Evolutionary conservation across 768 basidiomycete species (phyloP).

Genomic region (Suillus luteus): DNA sequence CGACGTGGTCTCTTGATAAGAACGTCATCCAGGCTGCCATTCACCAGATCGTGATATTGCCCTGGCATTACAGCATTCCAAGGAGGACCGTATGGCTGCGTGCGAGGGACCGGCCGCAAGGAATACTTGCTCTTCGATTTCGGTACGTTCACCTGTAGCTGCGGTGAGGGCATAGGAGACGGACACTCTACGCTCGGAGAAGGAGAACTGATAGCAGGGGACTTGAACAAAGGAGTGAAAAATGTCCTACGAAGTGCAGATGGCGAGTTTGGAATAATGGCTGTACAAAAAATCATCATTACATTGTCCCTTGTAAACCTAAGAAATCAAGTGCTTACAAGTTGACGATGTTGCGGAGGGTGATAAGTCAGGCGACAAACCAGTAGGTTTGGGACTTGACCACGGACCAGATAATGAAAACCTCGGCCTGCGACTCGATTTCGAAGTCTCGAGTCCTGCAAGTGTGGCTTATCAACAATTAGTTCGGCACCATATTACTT

Average conservation of each 20-base stretch:
- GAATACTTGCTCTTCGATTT: slow-evolving; percentile 20
- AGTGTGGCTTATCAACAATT: neutral
- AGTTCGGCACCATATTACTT: neutral
- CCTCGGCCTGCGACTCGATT: slow-evolving; percentile 5
- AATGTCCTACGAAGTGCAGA: slow-evolving; percentile 16
- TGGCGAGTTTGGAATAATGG: neutral
- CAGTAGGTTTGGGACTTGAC: slow-evolving; percentile 2
- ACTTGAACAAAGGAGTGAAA: slow-evolving; percentile 28
- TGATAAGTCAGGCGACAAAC: neutral
- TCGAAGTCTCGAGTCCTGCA: neutral
- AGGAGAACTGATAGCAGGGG: slow-evolving; percentile 19
- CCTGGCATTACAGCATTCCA: slow-evolving; percentile 36
- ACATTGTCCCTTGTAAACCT: neutral
- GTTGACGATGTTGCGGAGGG: neutral
- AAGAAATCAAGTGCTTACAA: neutral
- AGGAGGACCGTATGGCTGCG: slow-evolving; percentile 41
- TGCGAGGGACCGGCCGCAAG: slow-evolving; percentile 32
- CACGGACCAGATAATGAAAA: slow-evolving; percentile 5
- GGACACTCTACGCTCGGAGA: slow-evolving; percentile 9
- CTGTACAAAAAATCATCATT: neutral
- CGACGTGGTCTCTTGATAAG: slow-evolving; percentile 6
- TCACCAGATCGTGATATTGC: neutral
- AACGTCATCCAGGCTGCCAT: neutral
- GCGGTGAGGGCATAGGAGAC: slow-evolving; percentile 2
- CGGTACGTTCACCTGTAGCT: slow-evolving; percentile 16